These are phyloP conservation scores for Senecio squalidus DNA, from an alignment of 140 eudicot species.

Conservation along the genomic window DNA sequence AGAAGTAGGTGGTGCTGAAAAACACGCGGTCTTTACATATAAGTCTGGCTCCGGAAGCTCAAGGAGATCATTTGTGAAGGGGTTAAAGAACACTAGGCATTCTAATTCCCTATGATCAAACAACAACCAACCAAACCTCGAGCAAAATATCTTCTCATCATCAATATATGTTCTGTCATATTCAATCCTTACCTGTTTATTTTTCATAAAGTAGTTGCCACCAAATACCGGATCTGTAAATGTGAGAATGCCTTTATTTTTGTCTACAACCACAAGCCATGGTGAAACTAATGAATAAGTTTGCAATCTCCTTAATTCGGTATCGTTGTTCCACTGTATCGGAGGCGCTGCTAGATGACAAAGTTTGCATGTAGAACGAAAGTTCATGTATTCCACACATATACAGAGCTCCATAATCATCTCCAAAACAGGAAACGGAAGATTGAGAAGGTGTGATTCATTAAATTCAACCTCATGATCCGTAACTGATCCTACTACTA, in stretches of 20 bases:
- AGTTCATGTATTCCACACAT: background rate
- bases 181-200: background rate
- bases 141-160: background rate
- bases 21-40: background rate
- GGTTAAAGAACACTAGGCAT: background rate
- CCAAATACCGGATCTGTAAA: background rate
- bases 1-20: background rate
- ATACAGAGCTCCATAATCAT: background rate
- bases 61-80: background rate
- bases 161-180: too few relatives aligned
- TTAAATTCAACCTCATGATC: too few relatives aligned
- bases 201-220: background rate
- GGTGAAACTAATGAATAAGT: background rate
- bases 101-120: background rate
- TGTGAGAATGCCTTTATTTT: background rate
- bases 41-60: background rate
- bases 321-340: background rate
- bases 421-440: background rate
- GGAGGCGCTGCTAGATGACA: background rate
- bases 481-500: background rate
- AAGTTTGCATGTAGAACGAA: background rate
- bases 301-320: background rate
- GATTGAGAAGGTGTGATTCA: background rate
- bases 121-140: background rate
- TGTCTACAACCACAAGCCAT: background rate